Conservation (phyloP, 305 asterid species). For the Fraxinus paxiana region DNA sequence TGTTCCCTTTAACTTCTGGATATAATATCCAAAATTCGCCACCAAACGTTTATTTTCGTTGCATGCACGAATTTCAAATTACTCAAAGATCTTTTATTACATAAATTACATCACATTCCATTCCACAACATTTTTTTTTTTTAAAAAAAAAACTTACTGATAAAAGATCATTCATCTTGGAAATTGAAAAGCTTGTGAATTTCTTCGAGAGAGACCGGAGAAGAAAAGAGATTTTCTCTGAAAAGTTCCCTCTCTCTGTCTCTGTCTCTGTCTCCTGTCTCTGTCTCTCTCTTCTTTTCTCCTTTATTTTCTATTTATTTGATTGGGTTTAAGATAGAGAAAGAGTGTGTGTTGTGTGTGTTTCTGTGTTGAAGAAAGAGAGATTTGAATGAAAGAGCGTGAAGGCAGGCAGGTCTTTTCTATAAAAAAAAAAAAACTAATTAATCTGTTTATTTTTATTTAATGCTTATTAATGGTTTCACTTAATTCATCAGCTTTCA, state of each 20-base stretch:
- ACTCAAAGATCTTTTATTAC: not conserved
- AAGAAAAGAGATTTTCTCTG: constrained; percentile 22
- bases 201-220: constrained; percentile 28
- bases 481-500: not conserved
- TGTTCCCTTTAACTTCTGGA: not conserved
- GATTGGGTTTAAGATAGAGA: constrained; percentile 35
- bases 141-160: constrained; percentile 40
- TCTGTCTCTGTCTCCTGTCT: constrained; percentile 13
- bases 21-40: constrained; percentile 14
- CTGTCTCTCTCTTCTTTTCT: constrained; percentile 16
- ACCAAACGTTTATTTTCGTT: not conserved
- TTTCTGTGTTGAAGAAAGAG: not conserved
- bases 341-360: constrained; percentile 24
- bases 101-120: constrained; percentile 18
- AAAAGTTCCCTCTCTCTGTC: constrained; percentile 10
- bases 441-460: not conserved
- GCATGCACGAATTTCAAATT: constrained; percentile 15
- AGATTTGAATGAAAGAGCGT: constrained; percentile 17
- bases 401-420: not conserved
- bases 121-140: not conserved
- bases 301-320: constrained; percentile 4
- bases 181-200: constrained; percentile 17
- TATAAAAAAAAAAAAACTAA: not conserved
- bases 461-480: not conserved
- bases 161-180: constrained; percentile 75